Base-by-base conservation (phyloP, 345 rosid genomes). In the Salix brachista region DNA sequence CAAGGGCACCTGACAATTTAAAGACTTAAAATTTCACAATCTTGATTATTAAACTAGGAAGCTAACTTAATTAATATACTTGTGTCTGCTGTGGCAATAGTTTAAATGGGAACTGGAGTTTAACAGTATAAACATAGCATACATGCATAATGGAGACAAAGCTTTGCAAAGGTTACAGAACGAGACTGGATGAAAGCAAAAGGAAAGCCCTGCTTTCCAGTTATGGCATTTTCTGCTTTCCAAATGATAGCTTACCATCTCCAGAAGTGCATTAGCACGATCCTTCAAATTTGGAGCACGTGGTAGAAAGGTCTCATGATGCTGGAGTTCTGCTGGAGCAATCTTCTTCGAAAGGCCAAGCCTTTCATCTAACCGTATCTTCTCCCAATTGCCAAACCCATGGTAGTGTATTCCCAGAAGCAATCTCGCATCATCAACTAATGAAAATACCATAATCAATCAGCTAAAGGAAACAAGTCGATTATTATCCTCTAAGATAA, bases 331-430 rank as follows among this genome's bases (percentile, higher is more conserved):
- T 17, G 79, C 98, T 30, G 99, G 99, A 84, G 99, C 99, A 84
- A 96, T 89, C 92, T 96, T 96, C 86, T 92, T 96, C 1, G 85
- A 79, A 77, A 96, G 98, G 72, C 99, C 95, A 76, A 96, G 97
- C 79, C 88, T 85, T 72, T 90, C 98, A 84, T 94, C 98, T 88
- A 92, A 84, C 83, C 99, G 85, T 80, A 96, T 92, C 84, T 89
- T 92, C 84, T 96, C 99, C 99, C 99, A 96, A 82, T 89, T 96
- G 34, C 99, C 97, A 82, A 96, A 96, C 70, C 99, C 99, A 88
- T 96, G 90, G 85, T 87, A 88, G 72, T 89, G 83, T 74, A 94
- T 82, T 81, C 99, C 99, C 85, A 96, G 84, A 79, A 96, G 99
- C 88, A 96, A 84, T 88, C 98, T 91, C 48, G 99, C 97, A 91